Percentiles rank a stretch among this genome's conserved stretches.
These are phyloP conservation scores for Micractinium conductrix DNA, from an alignment of 139 green algal species.

Conservation along the genomic window DNA sequence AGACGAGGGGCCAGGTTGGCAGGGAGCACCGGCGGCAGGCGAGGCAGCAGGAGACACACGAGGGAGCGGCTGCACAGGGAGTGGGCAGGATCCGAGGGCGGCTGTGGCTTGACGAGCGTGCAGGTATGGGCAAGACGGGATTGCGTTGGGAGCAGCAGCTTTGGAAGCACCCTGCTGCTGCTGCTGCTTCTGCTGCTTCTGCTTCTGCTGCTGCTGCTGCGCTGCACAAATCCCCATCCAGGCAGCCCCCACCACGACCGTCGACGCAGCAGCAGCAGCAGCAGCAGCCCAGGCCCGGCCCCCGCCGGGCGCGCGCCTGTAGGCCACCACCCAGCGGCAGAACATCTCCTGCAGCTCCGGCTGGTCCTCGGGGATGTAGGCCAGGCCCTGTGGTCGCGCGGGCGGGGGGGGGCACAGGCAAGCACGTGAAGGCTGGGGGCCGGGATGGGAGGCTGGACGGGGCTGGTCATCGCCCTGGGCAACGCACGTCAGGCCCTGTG, in stretches of 20 bases:
- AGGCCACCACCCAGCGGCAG: slow-evolving; percentile 48
- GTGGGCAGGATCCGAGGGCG: not conserved
- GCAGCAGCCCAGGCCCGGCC: too few species aligned
- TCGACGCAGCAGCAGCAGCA: too few species aligned
- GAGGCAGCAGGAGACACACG: not conserved
- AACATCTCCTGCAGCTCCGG: slow-evolving; percentile 20
- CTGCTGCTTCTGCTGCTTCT: too few species aligned
- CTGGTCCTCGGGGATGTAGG: not conserved
- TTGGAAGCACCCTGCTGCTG: not conserved
- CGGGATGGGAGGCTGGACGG: too few species aligned
- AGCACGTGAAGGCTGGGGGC: not conserved
- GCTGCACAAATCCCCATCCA: too few species aligned
- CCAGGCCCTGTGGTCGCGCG: not conserved
- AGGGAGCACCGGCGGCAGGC: not conserved
- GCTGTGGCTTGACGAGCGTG: too few species aligned
- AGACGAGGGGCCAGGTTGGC: not conserved
- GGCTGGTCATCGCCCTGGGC: too few species aligned
- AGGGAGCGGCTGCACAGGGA: not conserved
- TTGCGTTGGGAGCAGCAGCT: not conserved
- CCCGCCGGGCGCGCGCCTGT: not conserved
- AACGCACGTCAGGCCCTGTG: too few species aligned
- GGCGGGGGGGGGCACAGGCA: not conserved
- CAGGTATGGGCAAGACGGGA: too few species aligned
- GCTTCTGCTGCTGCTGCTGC: too few species aligned
- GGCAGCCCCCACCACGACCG: too few species aligned